A percentile compares a stretch with the other conserved stretches of the same genome.
Conservation (phyloP, 768 basidiomycete genomes). For the Mycena albidolilacea region DNA sequence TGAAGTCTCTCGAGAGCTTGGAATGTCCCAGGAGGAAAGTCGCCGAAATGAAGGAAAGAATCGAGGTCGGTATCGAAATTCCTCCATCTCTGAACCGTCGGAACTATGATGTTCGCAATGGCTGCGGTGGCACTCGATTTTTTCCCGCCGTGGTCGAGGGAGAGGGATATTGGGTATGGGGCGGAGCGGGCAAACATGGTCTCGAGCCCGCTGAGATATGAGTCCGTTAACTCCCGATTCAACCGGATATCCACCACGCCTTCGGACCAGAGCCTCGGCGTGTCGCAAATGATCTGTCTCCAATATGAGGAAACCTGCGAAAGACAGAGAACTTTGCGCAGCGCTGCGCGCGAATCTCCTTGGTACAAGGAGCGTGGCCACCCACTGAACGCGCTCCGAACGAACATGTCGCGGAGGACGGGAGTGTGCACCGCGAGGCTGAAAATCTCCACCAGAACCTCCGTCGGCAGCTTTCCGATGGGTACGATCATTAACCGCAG, state of each 20-base stretch:
- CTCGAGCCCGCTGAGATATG: background rate
- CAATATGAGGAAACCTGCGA: conserved; percentile 26
- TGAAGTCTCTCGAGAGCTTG: conserved; percentile 8
- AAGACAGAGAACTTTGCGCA: background rate
- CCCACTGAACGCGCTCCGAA: background rate
- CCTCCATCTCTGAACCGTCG: background rate
- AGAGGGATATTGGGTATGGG: conserved; percentile 14
- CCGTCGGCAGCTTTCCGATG: conserved; percentile 26
- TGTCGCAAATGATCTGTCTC: conserved; percentile 10
- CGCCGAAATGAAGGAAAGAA: background rate
- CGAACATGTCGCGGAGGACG: background rate
- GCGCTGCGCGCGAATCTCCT: background rate
- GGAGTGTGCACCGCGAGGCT: conserved; percentile 11
- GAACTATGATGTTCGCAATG: background rate
- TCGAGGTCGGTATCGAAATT: background rate
- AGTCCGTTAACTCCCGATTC: background rate
- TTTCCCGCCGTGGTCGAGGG: background rate
- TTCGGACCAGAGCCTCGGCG: conserved; percentile 26
- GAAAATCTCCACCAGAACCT: conserved; percentile 24
- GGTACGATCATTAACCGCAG: conserved; percentile 17
- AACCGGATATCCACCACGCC: background rate
- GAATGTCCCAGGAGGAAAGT: conserved; percentile 10
- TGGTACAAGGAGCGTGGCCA: too few species aligned
- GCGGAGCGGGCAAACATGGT: conserved; percentile 11
- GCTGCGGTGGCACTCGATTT: background rate